Base-by-base conservation (phyloP, 331 rosid genomes). In the Prunus yedoensis region DNA sequence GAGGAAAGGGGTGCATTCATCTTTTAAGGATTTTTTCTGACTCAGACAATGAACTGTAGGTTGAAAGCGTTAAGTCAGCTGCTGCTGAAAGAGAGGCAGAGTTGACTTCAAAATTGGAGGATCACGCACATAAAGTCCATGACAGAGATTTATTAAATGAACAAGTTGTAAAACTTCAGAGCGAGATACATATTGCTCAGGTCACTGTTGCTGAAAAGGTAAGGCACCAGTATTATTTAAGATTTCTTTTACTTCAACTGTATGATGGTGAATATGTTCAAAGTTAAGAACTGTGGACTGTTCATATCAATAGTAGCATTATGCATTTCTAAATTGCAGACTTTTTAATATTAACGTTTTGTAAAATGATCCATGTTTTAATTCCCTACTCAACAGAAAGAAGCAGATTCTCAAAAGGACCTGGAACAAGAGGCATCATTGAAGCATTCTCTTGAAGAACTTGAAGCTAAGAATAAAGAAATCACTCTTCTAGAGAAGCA, bases 401-500 rank as follows among this genome's bases (percentile, higher is more conserved):
- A 83, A 82, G 84, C 63, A 72, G 79, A 83, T 66, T 84, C 90
- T 78, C 83, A 84, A 76, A 90, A 78, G 68, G 86, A 72, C 77
- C 59, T 75, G 78, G 90, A 94, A 78, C 74, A 74, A 41, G 96
- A 88, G 76, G 84, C 83, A 30, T 38, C 89, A 28, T 71, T 80
- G 82, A 88, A 88, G 84, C 86, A 49, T 68, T 89, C 97, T 75
- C 82, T 77, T 64, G 88, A 85, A 68, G 90, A 87, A 81, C 86
- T 88, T 80, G 97, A 92, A 89, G 83, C 81, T 18, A 94, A 89
- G 87, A 85, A 84, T 80, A 89, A 79, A 43, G 91, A 90, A 78
- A 77, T 89, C 30, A 23, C 79, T 70, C 77, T 88, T 80, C 82
- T 92, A 51, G 86, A 83, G 74, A 83, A 91, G 82, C 94, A 88